Percentiles rank a stretch among this genome's conserved stretches.
Evolutionary conservation across 805 yeast species (phyloP).

Genomic region (Yueomyces sp.): DNA sequence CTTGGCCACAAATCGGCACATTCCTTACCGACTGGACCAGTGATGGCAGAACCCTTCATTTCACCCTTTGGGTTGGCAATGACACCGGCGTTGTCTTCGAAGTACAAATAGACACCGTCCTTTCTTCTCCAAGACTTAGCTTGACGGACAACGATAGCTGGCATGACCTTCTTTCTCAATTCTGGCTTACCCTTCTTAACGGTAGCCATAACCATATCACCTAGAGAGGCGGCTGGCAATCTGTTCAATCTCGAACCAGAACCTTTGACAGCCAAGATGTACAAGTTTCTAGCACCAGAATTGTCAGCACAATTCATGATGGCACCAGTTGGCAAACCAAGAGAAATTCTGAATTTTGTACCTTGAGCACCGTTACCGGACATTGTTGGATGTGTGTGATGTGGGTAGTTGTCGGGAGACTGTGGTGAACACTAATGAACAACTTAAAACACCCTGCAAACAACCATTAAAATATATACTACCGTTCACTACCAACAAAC

Average conservation of each 20-base stretch:
- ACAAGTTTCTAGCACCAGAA: conserved; percentile 99
- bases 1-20: conserved; percentile 99
- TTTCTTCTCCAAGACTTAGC: conserved; percentile 99
- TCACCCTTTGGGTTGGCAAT: conserved; percentile 99
- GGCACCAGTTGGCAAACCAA: conserved; percentile 99
- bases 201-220: conserved; percentile 99
- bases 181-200: conserved; percentile 99
- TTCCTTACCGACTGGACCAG: conserved; percentile 99
- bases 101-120: conserved; percentile 99
- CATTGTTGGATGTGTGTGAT: conserved; percentile 34
- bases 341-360: conserved; percentile 99
- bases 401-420: not conserved
- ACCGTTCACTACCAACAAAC: too few species aligned
- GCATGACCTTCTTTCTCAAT: conserved; percentile 99
- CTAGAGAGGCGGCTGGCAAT: conserved; percentile 99
- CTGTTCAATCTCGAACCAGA: conserved; percentile 99
- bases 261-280: conserved; percentile 98
- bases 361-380: conserved; percentile 96
- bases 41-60: conserved; percentile 99
- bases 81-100: conserved; percentile 99
- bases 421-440: not conserved
- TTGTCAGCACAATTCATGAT: conserved; percentile 99
- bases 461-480: not conserved
- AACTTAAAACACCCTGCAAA: not conserved
- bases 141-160: conserved; percentile 99